phyloP scores from a whole-genome alignment of 1,284 basidiomycete genomes.

The Coniophora puteana region DNA sequence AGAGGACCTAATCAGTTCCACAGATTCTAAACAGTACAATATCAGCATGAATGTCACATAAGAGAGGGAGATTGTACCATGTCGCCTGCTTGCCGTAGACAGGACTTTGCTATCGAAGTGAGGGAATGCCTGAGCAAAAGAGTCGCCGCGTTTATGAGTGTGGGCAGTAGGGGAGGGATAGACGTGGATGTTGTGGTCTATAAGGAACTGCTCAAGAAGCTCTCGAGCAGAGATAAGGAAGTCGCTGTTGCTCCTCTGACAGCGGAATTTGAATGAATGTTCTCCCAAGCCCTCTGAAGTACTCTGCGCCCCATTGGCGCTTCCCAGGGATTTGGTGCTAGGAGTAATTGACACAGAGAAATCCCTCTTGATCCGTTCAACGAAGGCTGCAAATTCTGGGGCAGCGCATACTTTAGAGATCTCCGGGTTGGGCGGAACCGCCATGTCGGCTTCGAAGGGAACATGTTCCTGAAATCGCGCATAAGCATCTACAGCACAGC shows the following conservation, averaged over 20 bases:
- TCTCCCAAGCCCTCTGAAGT: constrained; percentile 55
- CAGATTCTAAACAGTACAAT: constrained; percentile 49
- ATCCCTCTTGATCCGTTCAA: constrained; percentile 90
- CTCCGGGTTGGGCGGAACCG: constrained; percentile 81
- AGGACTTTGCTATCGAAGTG: constrained; percentile 96
- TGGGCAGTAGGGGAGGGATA: constrained; percentile 72
- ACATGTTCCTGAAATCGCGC: constrained; percentile 78
- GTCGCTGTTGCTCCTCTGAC: constrained; percentile 92
- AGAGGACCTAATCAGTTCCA: constrained; percentile 67
- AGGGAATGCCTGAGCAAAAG: constrained; percentile 92
- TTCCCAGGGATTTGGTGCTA: constrained; percentile 53
- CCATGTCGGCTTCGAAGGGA: constrained; percentile 95
- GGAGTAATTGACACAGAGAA: constrained; percentile 87
- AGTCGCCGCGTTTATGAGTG: constrained; percentile 82
- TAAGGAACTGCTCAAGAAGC: constrained; percentile 89
- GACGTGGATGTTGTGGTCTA: constrained; percentile 78
- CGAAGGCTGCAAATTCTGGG: constrained; percentile 78
- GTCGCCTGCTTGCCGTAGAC: constrained; percentile 68
- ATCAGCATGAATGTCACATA: constrained; percentile 12
- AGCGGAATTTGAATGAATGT: constrained; percentile 93
- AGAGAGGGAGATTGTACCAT: constrained; percentile 47
- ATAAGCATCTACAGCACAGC: constrained; percentile 6
- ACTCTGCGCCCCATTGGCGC: constrained; percentile 21
- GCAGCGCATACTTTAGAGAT: constrained; percentile 72
- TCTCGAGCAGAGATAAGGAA: constrained; percentile 88